phyloP scores from a whole-genome alignment of 208 protist genomes.

The Zelonia costaricensis region DNA sequence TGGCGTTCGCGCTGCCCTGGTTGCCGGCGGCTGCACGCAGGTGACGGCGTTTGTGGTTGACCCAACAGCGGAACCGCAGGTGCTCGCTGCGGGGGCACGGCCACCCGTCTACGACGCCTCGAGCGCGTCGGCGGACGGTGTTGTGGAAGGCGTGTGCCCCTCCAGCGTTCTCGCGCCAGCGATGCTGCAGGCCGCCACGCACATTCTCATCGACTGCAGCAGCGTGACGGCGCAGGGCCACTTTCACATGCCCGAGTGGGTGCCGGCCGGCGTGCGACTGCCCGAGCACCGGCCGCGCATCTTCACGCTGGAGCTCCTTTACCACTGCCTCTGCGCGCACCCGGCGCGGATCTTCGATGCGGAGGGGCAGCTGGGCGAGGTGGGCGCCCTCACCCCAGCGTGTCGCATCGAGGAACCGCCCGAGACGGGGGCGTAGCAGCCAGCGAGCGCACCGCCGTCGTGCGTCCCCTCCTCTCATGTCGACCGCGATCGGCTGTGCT shows the following conservation, averaged over 20 bases:
- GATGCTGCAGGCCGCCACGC: conserved; percentile 28
- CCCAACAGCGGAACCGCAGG: conserved; percentile 3
- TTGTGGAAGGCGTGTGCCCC: conserved; percentile 29
- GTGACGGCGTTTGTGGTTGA: conserved; percentile 36
- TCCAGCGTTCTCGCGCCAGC: conserved; percentile 13
- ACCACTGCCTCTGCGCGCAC: conserved; percentile 60
- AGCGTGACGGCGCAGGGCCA: conserved; percentile 26
- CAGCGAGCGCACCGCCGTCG: too few relatives aligned
- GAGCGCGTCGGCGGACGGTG: conserved; percentile 6
- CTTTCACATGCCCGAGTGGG: conserved; percentile 57
- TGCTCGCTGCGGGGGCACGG: neutral
- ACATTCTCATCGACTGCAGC: conserved; percentile 69
- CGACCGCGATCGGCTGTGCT: too few relatives aligned
- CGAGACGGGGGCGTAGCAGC: neutral
- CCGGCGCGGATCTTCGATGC: conserved; percentile 40
- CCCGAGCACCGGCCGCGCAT: conserved; percentile 31
- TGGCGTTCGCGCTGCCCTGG: conserved; percentile 50
- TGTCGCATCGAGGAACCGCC: conserved; percentile 51
- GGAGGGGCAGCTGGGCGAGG: conserved; percentile 35
- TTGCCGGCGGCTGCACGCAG: conserved; percentile 54
- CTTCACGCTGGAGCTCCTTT: conserved; percentile 74
- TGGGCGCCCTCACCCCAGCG: conserved; percentile 27
- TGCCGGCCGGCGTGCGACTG: conserved; percentile 33
- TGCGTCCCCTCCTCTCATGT: too few relatives aligned
- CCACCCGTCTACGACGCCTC: conserved; percentile 7